A percentile compares a stretch with the other conserved stretches of the same genome.
These are phyloP conservation scores for Fraxinus xanthoxyloides DNA, from an alignment of 305 asterid species.

Conservation along the genomic window DNA sequence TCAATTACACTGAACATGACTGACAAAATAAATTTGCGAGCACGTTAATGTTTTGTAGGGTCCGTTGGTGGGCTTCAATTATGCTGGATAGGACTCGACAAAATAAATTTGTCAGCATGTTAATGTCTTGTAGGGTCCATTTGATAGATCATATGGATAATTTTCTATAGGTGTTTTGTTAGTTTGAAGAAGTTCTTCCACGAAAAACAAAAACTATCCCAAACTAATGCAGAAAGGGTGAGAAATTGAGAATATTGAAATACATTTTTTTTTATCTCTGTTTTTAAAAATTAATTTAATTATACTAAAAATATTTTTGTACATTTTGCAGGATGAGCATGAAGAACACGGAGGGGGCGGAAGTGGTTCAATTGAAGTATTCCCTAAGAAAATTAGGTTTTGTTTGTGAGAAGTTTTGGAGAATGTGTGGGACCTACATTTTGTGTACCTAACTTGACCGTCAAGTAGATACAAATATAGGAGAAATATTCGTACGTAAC, in stretches of 20 bases:
- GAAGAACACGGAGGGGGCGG: slow-evolving; percentile 36
- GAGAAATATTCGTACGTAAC: neutral
- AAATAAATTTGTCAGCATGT: neutral
- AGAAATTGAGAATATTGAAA: slow-evolving; percentile 16
- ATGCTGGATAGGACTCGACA: neutral
- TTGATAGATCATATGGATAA: neutral
- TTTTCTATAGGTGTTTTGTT: neutral
- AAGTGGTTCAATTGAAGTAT: slow-evolving; percentile 38
- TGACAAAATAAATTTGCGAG: neutral
- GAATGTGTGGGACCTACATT: neutral
- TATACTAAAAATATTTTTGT: slow-evolving; percentile 15
- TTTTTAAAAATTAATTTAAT: too few species aligned
- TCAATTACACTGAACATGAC: neutral
- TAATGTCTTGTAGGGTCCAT: neutral
- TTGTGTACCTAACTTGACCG: neutral
- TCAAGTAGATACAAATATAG: neutral
- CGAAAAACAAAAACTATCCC: neutral
- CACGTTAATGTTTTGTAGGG: neutral
- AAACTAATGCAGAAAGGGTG: slow-evolving; percentile 27
- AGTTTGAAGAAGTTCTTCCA: neutral
- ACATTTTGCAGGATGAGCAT: slow-evolving; percentile 36
- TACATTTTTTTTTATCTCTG: neutral
- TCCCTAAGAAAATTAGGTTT: slow-evolving; percentile 26
- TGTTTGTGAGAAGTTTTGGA: neutral
- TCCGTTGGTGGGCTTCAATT: neutral